Evolutionary conservation across 495 filamentous ascomycete genomes (phyloP).

Genomic region (Trichoderma reesei): DNA sequence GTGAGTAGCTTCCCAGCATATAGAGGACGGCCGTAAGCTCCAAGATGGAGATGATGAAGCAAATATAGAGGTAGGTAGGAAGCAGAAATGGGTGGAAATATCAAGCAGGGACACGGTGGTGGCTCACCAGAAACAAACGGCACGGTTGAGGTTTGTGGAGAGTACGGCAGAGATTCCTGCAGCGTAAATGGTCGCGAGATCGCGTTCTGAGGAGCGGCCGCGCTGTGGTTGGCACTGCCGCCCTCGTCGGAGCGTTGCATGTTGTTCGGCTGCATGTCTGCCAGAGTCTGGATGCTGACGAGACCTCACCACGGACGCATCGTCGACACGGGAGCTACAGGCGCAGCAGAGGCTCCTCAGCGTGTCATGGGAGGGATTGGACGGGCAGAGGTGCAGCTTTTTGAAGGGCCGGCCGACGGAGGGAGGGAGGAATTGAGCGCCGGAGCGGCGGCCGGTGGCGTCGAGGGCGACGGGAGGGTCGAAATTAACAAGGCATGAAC

Average conservation of each 20-base stretch:
- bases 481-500: background rate
- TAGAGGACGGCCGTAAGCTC: too few species aligned
- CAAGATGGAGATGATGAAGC: too few species aligned
- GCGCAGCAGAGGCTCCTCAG: background rate
- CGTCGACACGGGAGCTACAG: background rate
- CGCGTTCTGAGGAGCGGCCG: conserved; percentile 9
- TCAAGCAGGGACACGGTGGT: conserved; percentile 11
- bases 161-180: conserved; percentile 81
- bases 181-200: conserved; percentile 42
- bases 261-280: background rate
- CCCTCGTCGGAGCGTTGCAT: conserved; percentile 4
- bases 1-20: too few species aligned
- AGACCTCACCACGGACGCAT: background rate
- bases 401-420: background rate
- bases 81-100: conserved; percentile 13
- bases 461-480: background rate
- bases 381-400: background rate
- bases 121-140: conserved; percentile 71
- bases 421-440: background rate
- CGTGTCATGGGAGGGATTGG: background rate
- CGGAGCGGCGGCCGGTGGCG: background rate
- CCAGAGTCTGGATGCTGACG: background rate
- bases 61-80: conserved; percentile 1
- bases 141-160: conserved; percentile 80
- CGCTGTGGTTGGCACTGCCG: conserved; percentile 17